Evolutionary conservation across 495 filamentous ascomycete genomes (phyloP).

Genomic region (Lasiosphaeria ovina): DNA sequence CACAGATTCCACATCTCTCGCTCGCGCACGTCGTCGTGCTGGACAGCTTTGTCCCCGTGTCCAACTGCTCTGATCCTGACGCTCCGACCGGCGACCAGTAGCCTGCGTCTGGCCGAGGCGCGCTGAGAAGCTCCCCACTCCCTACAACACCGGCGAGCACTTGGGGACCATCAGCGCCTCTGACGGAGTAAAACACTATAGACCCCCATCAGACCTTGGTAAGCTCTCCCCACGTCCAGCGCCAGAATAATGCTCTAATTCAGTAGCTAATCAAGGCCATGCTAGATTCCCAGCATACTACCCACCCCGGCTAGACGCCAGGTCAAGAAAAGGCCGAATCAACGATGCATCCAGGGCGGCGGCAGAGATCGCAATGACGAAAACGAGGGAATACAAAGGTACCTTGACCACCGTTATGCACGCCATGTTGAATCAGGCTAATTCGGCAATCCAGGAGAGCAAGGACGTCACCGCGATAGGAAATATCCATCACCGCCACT

Average conservation of each 20-base stretch:
- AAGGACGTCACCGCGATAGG: too few relatives aligned
- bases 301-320: neutral
- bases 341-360: too few relatives aligned
- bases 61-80: neutral
- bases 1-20: neutral
- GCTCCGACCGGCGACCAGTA: neutral
- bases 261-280: neutral
- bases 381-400: too few relatives aligned
- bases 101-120: neutral
- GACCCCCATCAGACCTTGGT: neutral
- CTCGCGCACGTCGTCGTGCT: neutral
- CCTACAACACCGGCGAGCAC: neutral
- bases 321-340: too few relatives aligned
- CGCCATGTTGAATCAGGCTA: too few relatives aligned
- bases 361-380: too few relatives aligned
- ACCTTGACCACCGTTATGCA: too few relatives aligned
- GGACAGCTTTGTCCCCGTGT: neutral
- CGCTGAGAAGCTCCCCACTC: neutral
- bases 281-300: neutral
- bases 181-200: neutral
- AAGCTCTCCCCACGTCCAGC: neutral
- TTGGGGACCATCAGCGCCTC: neutral
- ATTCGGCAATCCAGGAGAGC: too few relatives aligned
- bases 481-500: too few relatives aligned
- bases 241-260: neutral